Conservation (phyloP, 2,329 filamentous ascomycete genomes). For the Exophiala alcalophila region DNA sequence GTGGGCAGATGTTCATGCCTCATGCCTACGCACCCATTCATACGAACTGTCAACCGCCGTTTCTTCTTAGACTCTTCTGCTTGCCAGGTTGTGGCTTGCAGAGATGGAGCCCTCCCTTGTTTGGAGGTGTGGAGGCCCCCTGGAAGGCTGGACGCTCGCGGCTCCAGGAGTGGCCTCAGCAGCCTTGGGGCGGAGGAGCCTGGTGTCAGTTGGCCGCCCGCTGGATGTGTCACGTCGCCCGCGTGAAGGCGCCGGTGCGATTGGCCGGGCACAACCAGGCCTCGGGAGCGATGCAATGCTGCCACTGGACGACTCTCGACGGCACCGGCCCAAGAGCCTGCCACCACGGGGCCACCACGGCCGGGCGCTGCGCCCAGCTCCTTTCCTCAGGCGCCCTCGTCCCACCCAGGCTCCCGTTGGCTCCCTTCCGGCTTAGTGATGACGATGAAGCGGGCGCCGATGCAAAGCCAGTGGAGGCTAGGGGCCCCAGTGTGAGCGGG, state of each 20-base stretch:
- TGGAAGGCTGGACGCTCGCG: slow-evolving; percentile 11
- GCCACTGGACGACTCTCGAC: too few species aligned
- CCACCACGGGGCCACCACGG: slow-evolving; percentile 15
- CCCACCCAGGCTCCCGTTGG: slow-evolving; percentile 13
- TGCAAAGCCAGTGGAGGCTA: slow-evolving; percentile 3
- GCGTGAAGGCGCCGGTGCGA: slow-evolving; percentile 2
- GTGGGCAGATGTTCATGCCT: slow-evolving; percentile 7
- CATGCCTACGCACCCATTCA: slow-evolving; percentile 9
- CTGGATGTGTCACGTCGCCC: slow-evolving; percentile 14
- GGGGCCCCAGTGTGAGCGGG: slow-evolving; percentile 11
- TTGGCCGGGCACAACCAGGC: slow-evolving; percentile 11
- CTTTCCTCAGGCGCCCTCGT: slow-evolving; percentile 20
- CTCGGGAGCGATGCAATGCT: too few species aligned
- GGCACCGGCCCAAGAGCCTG: too few species aligned
- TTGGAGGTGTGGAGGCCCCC: slow-evolving; percentile 12
- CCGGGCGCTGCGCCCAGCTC: slow-evolving; percentile 18
- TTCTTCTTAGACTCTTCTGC: slow-evolving; percentile 11
- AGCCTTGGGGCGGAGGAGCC: slow-evolving; percentile 19
- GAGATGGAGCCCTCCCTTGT: slow-evolving; percentile 5
- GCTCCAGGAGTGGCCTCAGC: slow-evolving; percentile 7
- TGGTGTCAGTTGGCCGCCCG: slow-evolving; percentile 18
- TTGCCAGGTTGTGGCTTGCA: slow-evolving; percentile 15
- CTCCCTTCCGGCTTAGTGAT: slow-evolving; percentile 23
- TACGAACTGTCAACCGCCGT: slow-evolving; percentile 12
- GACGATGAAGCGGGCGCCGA: slow-evolving; percentile 20